These are phyloP conservation scores for Nigrospora oryzae DNA, from an alignment of 2,329 filamentous ascomycete genomes.

Conservation along the genomic window DNA sequence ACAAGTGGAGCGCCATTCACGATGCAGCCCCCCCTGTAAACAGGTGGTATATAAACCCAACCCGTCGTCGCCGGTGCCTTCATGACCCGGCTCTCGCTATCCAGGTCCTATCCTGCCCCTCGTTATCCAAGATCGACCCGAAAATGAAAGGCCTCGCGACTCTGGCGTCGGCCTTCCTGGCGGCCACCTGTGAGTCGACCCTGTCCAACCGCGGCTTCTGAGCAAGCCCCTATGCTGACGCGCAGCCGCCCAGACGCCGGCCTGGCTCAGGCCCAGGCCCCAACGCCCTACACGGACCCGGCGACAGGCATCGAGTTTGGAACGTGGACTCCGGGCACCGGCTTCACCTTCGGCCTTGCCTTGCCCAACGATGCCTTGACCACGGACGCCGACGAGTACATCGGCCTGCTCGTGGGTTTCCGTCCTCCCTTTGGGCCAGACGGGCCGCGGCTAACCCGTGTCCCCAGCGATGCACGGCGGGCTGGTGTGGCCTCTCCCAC, in stretches of 20 bases:
- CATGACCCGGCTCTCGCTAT: not conserved
- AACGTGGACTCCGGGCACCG: slow-evolving; percentile 15
- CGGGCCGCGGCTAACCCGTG: not conserved
- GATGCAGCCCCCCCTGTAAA: too few species aligned
- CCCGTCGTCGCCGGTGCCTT: too few species aligned
- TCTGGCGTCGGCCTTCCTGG: slow-evolving; percentile 18
- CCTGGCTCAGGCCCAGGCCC: slow-evolving; percentile 9
- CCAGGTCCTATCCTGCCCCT: slow-evolving; percentile 14
- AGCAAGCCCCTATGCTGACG: not conserved
- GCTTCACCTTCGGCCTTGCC: slow-evolving; percentile 17
- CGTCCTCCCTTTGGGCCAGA: not conserved
- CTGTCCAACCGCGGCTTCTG: not conserved
- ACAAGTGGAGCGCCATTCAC: too few species aligned
- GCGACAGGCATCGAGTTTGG: slow-evolving; percentile 19
- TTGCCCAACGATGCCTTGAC: slow-evolving; percentile 20
- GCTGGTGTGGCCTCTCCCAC: slow-evolving; percentile 21
- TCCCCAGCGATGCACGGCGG: slow-evolving; percentile 17
- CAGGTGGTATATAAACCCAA: too few species aligned
- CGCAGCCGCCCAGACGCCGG: slow-evolving; percentile 14
- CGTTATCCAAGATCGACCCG: slow-evolving; percentile 7
- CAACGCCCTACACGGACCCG: slow-evolving; percentile 18
- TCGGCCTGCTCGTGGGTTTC: slow-evolving; percentile 14
- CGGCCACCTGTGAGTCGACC: slow-evolving; percentile 16
- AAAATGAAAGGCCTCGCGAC: slow-evolving; percentile 20
- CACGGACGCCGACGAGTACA: slow-evolving; percentile 18